Base-by-base conservation (phyloP, 1,284 basidiomycete genomes). In the Sporisorium reilianum region DNA sequence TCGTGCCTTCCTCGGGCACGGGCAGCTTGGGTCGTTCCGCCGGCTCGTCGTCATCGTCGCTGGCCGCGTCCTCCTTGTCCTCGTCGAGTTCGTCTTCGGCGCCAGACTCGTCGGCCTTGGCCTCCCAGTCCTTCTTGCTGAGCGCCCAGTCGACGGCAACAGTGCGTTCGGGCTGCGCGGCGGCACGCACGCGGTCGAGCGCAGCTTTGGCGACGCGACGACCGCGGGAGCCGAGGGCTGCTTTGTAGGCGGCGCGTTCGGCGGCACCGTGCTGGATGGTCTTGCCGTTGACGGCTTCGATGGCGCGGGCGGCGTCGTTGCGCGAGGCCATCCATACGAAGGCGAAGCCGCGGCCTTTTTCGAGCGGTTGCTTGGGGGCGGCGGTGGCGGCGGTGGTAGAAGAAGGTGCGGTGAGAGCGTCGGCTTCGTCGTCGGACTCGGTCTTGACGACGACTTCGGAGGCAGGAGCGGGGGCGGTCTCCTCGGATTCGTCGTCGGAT, bases 141-240 rank as follows among this genome's bases (percentile, higher is more conserved):
- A 98, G 85, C 6, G 95, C 95, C 94, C 95, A 98, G 86, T 98
- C 95, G 36, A 99, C 96, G 6, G 95, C 94, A 25, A 97, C 92
- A 18, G 90, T 87, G 52, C 95, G 87, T 75, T 90, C 91, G 25
- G 81, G 77, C 34, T 82, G 80, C 0, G 82, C 79, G 18, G 44
- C 14, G 12, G 64, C 63, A 16, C 70, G 71, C 1, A 78, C 79
- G 12, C 46, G 55, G 32, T 80, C 75, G 9, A 83, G 64, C 2
- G 72, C 72, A 16, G 90, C 85, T 87, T 89, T 80, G 86, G 87
- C 77, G 88, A 87, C 83, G 90, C 91, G 86, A 90, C 81, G 68
- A 18, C 78, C 93, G 84, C 88, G 89, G 85, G 92, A 92, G 80
- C 92, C 91, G 44, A 78, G 73, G 18, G 80, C 82, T 11, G 69